Evolutionary conservation across 2,329 filamentous ascomycete species (phyloP).

Genomic region (Xylaria hypoxylon): DNA sequence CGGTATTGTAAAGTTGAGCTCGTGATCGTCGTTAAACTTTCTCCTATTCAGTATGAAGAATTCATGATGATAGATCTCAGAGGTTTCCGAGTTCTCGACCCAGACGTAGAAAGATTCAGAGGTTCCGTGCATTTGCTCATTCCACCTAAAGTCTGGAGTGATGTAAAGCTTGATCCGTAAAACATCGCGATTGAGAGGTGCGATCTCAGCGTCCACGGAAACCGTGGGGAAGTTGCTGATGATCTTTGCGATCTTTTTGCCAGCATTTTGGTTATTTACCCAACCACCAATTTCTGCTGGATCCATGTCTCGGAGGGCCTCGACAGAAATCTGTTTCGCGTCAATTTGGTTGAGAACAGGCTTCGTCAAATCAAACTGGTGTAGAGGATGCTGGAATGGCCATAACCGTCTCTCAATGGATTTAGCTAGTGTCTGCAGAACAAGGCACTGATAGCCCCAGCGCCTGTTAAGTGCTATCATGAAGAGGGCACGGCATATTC

Average conservation of each 20-base stretch:
- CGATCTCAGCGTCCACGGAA: conserved; percentile 91
- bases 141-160: conserved; percentile 93
- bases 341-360: conserved; percentile 87
- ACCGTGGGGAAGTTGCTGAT: conserved; percentile 93
- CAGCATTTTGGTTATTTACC: conserved; percentile 91
- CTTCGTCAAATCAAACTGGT: conserved; percentile 91
- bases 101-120: conserved; percentile 98
- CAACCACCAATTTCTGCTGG: conserved; percentile 87
- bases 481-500: conserved; percentile 94
- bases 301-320: conserved; percentile 92
- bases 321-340: conserved; percentile 82
- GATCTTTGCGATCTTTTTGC: conserved; percentile 81
- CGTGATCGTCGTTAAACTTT: conserved; percentile 95
- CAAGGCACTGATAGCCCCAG: conserved; percentile 95
- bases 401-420: conserved; percentile 97
- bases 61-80: conserved; percentile 97
- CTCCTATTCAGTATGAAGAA: conserved; percentile 92
- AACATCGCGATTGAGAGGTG: conserved; percentile 93
- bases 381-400: conserved; percentile 93
- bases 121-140: conserved; percentile 90
- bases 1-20: conserved; percentile 97
- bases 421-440: conserved; percentile 91
- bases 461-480: conserved; percentile 96
- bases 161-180: conserved; percentile 89
- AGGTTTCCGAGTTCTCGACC: conserved; percentile 98